These are phyloP conservation scores for Amanita inopinata DNA, from an alignment of 768 basidiomycete species.

Conservation along the genomic window DNA sequence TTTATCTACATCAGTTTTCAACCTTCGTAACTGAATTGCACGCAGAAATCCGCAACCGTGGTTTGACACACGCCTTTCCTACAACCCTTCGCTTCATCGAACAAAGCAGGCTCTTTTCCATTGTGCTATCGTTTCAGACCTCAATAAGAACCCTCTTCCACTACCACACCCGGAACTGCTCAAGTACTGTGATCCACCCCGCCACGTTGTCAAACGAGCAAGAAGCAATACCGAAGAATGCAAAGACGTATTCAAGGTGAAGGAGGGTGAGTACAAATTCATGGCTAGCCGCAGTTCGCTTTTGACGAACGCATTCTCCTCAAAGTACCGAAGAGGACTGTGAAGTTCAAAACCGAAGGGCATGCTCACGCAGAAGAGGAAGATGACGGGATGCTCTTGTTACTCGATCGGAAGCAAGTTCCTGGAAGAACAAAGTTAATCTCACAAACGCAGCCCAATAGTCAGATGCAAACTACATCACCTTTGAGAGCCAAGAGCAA, in stretches of 20 bases:
- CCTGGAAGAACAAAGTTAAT: constrained; percentile 13
- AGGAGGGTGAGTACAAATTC: constrained; percentile 43
- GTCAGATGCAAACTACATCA: constrained; percentile 8
- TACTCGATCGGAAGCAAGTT: constrained; percentile 38
- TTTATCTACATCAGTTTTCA: neutral
- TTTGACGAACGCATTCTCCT: neutral
- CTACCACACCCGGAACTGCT: constrained; percentile 79
- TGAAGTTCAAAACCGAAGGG: constrained; percentile 47
- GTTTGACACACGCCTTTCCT: constrained; percentile 72
- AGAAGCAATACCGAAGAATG: constrained; percentile 47
- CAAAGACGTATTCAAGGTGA: constrained; percentile 63
- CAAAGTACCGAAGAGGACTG: constrained; percentile 55
- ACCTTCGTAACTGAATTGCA: neutral
- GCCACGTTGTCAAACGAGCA: constrained; percentile 52
- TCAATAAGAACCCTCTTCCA: constrained; percentile 65
- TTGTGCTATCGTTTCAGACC: constrained; percentile 65
- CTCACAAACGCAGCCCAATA: constrained; percentile 11
- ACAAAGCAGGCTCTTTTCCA: constrained; percentile 92
- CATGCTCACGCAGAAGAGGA: constrained; percentile 57
- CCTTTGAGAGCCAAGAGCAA: constrained; percentile 20
- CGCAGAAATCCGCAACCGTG: constrained; percentile 53
- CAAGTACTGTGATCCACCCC: constrained; percentile 79
- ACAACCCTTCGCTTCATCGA: constrained; percentile 85
- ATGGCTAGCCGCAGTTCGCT: neutral
- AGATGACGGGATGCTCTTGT: constrained; percentile 46